phyloP scores from a whole-genome alignment of 371 early-diverging fungal species.

The Rhizopus arrhizus region DNA sequence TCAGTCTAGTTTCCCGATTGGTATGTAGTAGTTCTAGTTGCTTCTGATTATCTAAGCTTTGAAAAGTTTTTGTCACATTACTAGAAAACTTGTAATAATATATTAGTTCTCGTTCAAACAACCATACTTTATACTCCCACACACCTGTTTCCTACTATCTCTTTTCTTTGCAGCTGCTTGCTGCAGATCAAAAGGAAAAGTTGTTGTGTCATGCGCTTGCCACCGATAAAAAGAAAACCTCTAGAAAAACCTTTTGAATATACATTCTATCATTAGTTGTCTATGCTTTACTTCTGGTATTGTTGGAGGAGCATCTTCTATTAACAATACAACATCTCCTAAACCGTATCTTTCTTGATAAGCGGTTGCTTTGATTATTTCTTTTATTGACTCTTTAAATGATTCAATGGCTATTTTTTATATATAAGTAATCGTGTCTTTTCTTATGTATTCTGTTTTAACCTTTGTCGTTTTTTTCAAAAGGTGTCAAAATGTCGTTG shows the following conservation, averaged over 20 bases:
- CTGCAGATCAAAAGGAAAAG: conserved; percentile 35
- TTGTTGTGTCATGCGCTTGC: conserved; percentile 57
- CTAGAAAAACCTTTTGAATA: conserved; percentile 14
- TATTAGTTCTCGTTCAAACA: neutral
- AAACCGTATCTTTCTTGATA: conserved; percentile 26
- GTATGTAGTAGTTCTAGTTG: conserved; percentile 1
- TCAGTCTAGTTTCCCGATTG: neutral
- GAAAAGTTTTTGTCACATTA: conserved; percentile 20
- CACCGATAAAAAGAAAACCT: conserved; percentile 57
- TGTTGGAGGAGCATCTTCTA: conserved; percentile 10
- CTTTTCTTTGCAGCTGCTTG: conserved; percentile 23
- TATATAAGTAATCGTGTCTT: neutral
- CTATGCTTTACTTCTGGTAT: conserved; percentile 17
- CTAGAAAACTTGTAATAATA: conserved; percentile 14
- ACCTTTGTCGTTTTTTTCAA: conserved; percentile 14
- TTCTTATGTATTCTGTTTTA: neutral
- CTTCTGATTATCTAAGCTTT: neutral
- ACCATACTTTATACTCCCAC: neutral
- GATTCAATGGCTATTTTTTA: conserved; percentile 20
- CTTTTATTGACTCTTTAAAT: conserved; percentile 33
- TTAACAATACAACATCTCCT: conserved; percentile 12
- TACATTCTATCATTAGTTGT: neutral
- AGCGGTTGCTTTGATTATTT: conserved; percentile 26
- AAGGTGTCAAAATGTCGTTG: conserved; percentile 21
- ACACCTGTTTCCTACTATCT: conserved; percentile 29